A percentile compares a stretch with the other conserved stretches of the same genome.
These are phyloP conservation scores for Pachyrhizus erosus DNA, from an alignment of 306 rosid species.

Conservation along the genomic window DNA sequence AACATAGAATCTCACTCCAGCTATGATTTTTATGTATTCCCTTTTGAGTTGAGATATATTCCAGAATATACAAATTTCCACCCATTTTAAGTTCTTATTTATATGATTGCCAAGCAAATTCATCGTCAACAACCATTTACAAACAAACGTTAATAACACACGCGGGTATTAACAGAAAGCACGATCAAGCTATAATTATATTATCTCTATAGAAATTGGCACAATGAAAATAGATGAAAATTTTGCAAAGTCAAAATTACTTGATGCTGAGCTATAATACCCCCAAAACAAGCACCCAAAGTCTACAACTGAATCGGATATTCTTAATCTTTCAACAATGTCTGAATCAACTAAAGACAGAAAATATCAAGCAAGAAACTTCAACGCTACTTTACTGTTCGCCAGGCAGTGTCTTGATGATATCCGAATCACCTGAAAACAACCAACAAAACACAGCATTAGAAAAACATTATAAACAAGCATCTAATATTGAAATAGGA, in stretches of 20 bases:
- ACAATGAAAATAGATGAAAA: constrained; percentile 26
- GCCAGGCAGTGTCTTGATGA: constrained; percentile 54
- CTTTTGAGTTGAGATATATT: too few relatives aligned
- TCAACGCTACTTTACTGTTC: constrained; percentile 39
- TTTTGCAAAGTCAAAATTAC: constrained; percentile 34
- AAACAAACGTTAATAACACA: neutral
- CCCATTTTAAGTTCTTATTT: too few relatives aligned
- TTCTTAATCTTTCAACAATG: constrained; percentile 18
- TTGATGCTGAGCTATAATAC: constrained; percentile 30
- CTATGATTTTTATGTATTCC: too few relatives aligned
- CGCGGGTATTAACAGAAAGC: neutral
- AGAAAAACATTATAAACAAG: neutral
- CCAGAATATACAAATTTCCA: neutral
- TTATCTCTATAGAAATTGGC: neutral
- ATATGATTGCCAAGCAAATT: neutral
- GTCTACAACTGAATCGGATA: constrained; percentile 32
- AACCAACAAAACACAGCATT: neutral
- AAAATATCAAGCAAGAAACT: constrained; percentile 12
- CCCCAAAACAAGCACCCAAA: constrained; percentile 26
- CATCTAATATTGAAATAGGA: neutral
- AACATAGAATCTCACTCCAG: too few relatives aligned
- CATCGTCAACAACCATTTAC: neutral
- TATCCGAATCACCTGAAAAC: constrained; percentile 63
- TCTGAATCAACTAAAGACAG: constrained; percentile 28
- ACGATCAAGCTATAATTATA: neutral